These are phyloP conservation scores for Tardiomyces digboiensis DNA, from an alignment of 1,139 yeast species.

Conservation along the genomic window DNA sequence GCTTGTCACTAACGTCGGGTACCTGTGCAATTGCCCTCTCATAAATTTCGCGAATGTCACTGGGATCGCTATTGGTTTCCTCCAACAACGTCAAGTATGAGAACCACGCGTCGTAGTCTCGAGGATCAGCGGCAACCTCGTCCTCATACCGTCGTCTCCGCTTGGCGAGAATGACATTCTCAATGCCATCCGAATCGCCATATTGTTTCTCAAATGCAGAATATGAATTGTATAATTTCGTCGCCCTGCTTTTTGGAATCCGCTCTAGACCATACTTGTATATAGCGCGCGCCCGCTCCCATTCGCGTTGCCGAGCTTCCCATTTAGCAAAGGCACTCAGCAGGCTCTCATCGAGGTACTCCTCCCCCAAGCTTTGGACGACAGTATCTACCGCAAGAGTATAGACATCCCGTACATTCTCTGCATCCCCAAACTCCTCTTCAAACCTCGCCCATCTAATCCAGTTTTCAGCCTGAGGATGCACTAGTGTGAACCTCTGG, in stretches of 20 bases:
- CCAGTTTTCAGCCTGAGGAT: conserved; percentile 57
- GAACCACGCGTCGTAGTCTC: conserved; percentile 82
- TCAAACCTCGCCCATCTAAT: conserved; percentile 53
- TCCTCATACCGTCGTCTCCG: conserved; percentile 48
- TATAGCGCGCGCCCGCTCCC: conserved; percentile 59
- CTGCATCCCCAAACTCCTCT: conserved; percentile 38
- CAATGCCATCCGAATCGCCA: conserved; percentile 49
- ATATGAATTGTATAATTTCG: conserved; percentile 36
- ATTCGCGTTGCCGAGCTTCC: conserved; percentile 57
- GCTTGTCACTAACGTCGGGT: conserved; percentile 24
- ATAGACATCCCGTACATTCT: conserved; percentile 51
- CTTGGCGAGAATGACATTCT: conserved; percentile 41
- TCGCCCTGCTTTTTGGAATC: conserved; percentile 36
- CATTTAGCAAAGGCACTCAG: conserved; percentile 56
- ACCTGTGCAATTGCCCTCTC: conserved; percentile 40
- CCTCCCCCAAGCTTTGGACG: conserved; percentile 16
- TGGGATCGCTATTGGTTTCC: conserved; percentile 25
- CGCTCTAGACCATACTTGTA: conserved; percentile 42
- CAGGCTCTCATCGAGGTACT: conserved; percentile 31
- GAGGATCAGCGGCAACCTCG: conserved; percentile 36
- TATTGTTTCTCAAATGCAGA: conserved; percentile 56
- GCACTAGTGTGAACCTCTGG: conserved; percentile 44
- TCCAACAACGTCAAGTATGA: conserved; percentile 43
- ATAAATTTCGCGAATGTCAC: conserved; percentile 29
- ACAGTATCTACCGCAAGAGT: conserved; percentile 56